Conservation (phyloP, 2,329 filamentous ascomycete species). For the Acarospora socialis region DNA sequence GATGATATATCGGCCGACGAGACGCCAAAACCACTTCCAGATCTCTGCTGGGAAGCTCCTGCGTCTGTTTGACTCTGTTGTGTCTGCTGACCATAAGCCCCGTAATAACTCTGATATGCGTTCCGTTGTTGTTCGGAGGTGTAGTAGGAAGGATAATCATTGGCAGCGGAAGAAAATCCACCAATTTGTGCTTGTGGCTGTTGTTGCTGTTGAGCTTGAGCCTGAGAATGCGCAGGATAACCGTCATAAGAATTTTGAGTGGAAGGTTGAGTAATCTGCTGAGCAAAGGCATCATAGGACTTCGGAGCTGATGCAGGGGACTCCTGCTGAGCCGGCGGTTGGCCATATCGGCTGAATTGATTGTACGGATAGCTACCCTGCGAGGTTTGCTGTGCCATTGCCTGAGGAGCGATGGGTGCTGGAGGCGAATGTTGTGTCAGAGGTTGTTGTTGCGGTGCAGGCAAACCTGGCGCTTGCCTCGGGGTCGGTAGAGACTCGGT, state of each 20-base stretch:
- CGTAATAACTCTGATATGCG: conserved; percentile 56
- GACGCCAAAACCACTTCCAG: conserved; percentile 59
- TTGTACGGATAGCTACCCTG: conserved; percentile 40
- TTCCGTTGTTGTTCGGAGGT: conserved; percentile 60
- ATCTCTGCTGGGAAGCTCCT: conserved; percentile 56
- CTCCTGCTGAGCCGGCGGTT: conserved; percentile 45
- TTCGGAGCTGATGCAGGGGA: conserved; percentile 54
- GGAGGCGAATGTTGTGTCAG: conserved; percentile 30
- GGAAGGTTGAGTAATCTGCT: conserved; percentile 47
- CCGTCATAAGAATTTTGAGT: conserved; percentile 11
- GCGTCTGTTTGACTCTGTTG: conserved; percentile 60
- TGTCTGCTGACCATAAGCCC: conserved; percentile 37
- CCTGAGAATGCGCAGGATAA: conserved; percentile 33
- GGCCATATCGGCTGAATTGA: conserved; percentile 44
- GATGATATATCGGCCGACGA: conserved; percentile 45
- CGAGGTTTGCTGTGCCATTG: conserved; percentile 35
- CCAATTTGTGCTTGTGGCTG: conserved; percentile 45
- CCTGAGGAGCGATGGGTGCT: conserved; percentile 38
- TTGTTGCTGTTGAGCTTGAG: conserved; percentile 51
- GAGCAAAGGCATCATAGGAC: conserved; percentile 73
- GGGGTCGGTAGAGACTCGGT: conserved; percentile 32
- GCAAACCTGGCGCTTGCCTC: conserved; percentile 47
- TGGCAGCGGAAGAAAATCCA: conserved; percentile 58
- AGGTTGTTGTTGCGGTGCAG: conserved; percentile 43
- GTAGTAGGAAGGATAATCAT: conserved; percentile 77